Conservation (phyloP, 179 eudicot genomes). For the Patellifolia procumbens region DNA sequence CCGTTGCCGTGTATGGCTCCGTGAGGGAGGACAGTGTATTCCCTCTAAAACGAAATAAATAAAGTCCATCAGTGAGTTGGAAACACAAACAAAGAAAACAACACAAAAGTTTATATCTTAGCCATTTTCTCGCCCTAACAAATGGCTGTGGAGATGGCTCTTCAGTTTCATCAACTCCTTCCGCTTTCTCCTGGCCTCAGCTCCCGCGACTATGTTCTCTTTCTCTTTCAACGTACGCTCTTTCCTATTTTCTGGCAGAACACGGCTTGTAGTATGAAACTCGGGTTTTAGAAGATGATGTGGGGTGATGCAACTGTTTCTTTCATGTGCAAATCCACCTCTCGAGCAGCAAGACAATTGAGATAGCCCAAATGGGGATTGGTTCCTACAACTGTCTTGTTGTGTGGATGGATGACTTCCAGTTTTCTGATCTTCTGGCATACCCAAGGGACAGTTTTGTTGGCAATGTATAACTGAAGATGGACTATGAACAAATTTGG, state of each 20-base stretch:
- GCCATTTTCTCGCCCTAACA: conserved; percentile 11
- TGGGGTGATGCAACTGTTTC: conserved; percentile 5
- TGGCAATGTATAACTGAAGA: conserved; percentile 29
- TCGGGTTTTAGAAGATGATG: neutral
- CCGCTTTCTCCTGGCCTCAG: conserved; percentile 70
- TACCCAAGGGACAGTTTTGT: conserved; percentile 1
- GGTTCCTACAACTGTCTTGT: conserved; percentile 1
- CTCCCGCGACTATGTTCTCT: conserved; percentile 41
- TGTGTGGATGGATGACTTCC: conserved; percentile 21
- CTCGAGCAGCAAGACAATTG: conserved; percentile 3
- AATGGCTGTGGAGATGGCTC: conserved; percentile 29
- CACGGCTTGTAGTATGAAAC: neutral
- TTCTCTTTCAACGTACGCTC: conserved; percentile 17
- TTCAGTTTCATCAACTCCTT: conserved; percentile 60
- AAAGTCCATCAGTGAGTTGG: neutral
- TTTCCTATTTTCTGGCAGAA: conserved; percentile 1
- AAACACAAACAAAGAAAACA: neutral
- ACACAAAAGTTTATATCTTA: neutral
- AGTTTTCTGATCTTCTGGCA: conserved; percentile 20
- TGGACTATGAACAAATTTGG: conserved; percentile 31
- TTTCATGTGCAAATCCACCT: neutral
- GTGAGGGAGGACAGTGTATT: neutral
- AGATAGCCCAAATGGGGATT: conserved; percentile 10
- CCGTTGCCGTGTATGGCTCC: neutral
- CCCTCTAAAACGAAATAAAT: neutral